These are phyloP conservation scores for Fragaria vesca DNA, from an alignment of 306 rosid genomes.

Conservation along the genomic window DNA sequence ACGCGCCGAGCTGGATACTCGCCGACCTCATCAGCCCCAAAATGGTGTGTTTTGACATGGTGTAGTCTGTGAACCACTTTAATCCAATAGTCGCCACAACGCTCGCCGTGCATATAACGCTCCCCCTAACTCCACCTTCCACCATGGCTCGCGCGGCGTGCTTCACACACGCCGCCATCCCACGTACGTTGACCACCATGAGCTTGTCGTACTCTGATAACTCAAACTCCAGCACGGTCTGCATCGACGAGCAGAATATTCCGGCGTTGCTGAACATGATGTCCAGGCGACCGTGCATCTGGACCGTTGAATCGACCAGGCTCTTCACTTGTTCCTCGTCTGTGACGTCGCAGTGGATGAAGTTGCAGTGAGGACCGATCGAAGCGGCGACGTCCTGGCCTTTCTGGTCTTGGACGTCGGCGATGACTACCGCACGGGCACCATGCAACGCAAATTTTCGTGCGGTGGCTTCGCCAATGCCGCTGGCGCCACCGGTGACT, in stretches of 20 bases:
- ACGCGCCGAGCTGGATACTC: conserved; percentile 25
- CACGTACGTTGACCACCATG: conserved; percentile 20
- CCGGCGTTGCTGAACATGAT: conserved; percentile 74
- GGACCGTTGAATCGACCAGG: conserved; percentile 41
- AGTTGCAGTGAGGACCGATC: conserved; percentile 39
- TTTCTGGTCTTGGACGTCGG: no score
- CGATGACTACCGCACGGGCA: background rate
- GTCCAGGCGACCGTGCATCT: conserved; percentile 40
- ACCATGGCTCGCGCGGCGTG: conserved; percentile 35
- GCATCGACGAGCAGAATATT: conserved; percentile 18
- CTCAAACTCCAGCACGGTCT: conserved; percentile 38
- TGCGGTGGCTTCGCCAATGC: conserved; percentile 62
- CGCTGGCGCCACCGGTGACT: conserved; percentile 63
- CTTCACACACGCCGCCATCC: no score
- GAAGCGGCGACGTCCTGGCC: conserved; percentile 44
- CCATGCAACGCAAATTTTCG: conserved; percentile 41
- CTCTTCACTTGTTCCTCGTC: conserved; percentile 47
- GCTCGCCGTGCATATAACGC: conserved; percentile 53
- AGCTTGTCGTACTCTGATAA: conserved; percentile 25
- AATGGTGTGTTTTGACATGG: conserved; percentile 36
- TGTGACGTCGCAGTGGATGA: conserved; percentile 52
- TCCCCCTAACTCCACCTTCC: conserved; percentile 41
- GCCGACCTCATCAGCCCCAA: conserved; percentile 37
- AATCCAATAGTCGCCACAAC: background rate
- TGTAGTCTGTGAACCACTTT: conserved; percentile 1